A percentile compares a stretch with the other conserved stretches of the same genome.
These are phyloP conservation scores for Omphalotus olearius DNA, from an alignment of 1,284 basidiomycete species.

Conservation along the genomic window DNA sequence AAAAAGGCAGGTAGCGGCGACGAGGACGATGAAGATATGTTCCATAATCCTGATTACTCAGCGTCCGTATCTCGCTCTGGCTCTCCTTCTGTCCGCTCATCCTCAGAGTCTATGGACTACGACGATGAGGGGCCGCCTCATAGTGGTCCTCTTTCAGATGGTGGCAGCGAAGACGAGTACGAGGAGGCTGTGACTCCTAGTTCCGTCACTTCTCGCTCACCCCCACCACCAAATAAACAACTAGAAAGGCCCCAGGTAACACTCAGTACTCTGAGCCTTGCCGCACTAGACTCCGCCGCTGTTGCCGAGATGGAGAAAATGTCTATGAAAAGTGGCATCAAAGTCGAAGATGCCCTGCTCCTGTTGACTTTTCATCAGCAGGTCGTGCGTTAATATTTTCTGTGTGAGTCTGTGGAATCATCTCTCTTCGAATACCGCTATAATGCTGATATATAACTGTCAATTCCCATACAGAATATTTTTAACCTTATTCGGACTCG, in stretches of 20 bases:
- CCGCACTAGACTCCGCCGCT: slow-evolving; percentile 27
- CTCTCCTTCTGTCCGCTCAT: slow-evolving; percentile 44
- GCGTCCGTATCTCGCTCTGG: slow-evolving; percentile 43
- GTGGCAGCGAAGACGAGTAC: slow-evolving; percentile 62
- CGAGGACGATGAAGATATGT: slow-evolving; percentile 38
- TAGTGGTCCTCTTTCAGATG: slow-evolving; percentile 36
- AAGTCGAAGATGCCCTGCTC: slow-evolving; percentile 56
- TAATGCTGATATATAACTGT: no score
- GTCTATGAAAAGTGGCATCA: slow-evolving; percentile 34
- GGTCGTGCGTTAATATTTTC: slow-evolving; percentile 12
- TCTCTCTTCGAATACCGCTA: not conserved
- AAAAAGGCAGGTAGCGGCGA: slow-evolving; percentile 42
- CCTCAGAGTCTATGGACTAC: slow-evolving; percentile 32
- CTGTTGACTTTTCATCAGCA: slow-evolving; percentile 68
- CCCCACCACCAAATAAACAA: slow-evolving; percentile 20
- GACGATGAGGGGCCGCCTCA: slow-evolving; percentile 7
- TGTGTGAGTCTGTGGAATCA: not conserved
- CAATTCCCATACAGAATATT: not conserved
- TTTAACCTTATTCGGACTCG: not conserved
- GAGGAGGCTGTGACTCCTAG: slow-evolving; percentile 71
- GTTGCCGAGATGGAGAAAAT: slow-evolving; percentile 43
- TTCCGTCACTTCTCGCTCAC: slow-evolving; percentile 51
- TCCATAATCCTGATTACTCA: slow-evolving; percentile 26
- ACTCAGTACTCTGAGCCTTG: slow-evolving; percentile 11
- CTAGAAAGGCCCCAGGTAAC: slow-evolving; percentile 16